Evolutionary conservation across 2,329 filamentous ascomycete species (phyloP), one percentile per base, ranked within the genome.

Genomic region (Neofusicoccum laricinum): DNA sequence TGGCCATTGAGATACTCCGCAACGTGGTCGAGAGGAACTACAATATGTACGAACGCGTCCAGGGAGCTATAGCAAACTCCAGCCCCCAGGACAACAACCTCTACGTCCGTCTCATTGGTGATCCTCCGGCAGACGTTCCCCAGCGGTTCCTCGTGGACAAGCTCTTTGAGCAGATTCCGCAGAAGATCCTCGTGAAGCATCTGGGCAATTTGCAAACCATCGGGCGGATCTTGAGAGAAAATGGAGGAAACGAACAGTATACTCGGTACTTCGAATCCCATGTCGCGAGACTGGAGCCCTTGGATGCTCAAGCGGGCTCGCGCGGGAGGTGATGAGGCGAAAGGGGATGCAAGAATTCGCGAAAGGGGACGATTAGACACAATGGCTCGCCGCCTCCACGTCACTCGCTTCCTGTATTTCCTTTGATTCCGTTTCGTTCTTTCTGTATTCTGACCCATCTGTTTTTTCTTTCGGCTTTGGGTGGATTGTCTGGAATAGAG

Each of bases 1-100:
- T 73, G 11, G 66, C 77, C 14, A 66, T 77, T 30, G 70, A 61
- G 4, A 75, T 77, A 34, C 68, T 78, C 12, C 71, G 75, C 34
- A 68, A 69, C 2, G 75, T 77, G 34, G 69, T 70, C 2, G 66
- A 70, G 17, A 71, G 74, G 48, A 75, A 77, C 53, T 66, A 67
- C 36, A 70, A 77, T 61, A 71, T 72, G 6, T 76, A 77, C 61
- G 70, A 68, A 40, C 17, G 41, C 11, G 40, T 21, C 14, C 34
- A n/a, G 61, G 68, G 38, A 73, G 71, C 38, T 6, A 30, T 30
- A 68, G 71, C 2, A 76, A 72, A 74, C 25, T 10, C 21, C 30
- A 46, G 19, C 6, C 1, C 11, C 15, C 10, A 30, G 21, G 25
- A 41, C 3, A 46, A 41, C 17, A 65, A 65, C 19, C 63, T 65